Base-by-base conservation (phyloP, 2,329 filamentous ascomycete species). In the Colletotrichum caudatum region DNA sequence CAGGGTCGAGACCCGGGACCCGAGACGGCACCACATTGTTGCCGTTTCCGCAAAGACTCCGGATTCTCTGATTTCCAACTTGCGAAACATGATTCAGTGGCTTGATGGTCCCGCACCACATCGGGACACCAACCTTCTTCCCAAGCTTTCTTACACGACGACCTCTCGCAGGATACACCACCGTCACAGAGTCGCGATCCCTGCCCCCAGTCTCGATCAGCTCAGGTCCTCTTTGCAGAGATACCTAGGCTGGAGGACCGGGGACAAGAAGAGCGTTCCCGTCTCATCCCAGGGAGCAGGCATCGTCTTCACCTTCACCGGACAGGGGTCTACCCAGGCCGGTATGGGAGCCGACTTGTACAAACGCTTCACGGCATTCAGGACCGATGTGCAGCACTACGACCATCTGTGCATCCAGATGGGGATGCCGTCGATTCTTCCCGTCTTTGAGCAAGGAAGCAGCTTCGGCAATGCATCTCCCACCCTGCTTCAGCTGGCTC, bases 131-230 rank as follows among this genome's bases (percentile, higher is more conserved):
- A 84, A 84, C 1, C 85, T 87, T 0, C 77, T 92, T 16, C 82
- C 86, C 1, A 82, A 88, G 70, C 80, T 93, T 1, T 87, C 91
- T 0, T 93, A 93, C 79, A 91, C 90, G 0, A 90, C 89, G 0
- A 93, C 91, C 2, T 92, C 92, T n/a, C 86, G 91, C 26, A 85
- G 87, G 48, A 86, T 89, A 20, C 90, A 91, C 67, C 58, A 80
- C 81, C 50, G 61, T 14, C 66, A 66, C 60, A 71, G 60, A 63
- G 82, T 88, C 76, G 85, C 83, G 41, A 82, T 87, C 54, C 78
- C 82, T 3, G 85, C 82, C 0, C 76, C 78, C 14, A 80, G 81
- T 63, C 39, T 41, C 2, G 14, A 41, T 16, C 39, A 86, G 70
- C 46, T 63, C 3, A 29, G 7, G 7, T n/a, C 46, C 1, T 63